Conservation (phyloP, 2,329 filamentous ascomycete species). For the Hysterium pulicare region DNA sequence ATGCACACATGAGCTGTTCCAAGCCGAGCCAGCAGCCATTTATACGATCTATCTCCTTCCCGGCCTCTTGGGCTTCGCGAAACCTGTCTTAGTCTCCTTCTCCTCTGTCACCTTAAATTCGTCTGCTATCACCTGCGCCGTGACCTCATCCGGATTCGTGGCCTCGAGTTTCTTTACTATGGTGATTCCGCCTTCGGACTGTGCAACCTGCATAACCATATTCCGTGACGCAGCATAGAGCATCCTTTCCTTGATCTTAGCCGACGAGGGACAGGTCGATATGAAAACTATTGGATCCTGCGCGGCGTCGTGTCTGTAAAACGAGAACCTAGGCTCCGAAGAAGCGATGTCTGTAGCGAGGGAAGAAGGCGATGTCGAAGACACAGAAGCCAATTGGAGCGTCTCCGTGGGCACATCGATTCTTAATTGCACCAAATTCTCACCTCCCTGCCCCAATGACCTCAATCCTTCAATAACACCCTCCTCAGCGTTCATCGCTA, state of each 20-base stretch:
- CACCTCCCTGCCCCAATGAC: constrained; percentile 51
- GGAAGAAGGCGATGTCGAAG: constrained; percentile 53
- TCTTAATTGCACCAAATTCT: constrained; percentile 64
- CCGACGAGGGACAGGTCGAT: constrained; percentile 71
- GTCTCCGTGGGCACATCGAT: constrained; percentile 69
- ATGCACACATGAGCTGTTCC: neutral
- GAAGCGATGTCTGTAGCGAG: constrained; percentile 61
- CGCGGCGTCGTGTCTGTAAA: constrained; percentile 67
- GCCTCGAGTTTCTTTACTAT: constrained; percentile 68
- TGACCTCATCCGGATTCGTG: constrained; percentile 66
- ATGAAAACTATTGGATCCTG: constrained; percentile 69
- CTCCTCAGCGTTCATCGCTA: constrained; percentile 56
- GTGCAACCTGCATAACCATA: constrained; percentile 62
- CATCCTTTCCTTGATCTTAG: constrained; percentile 81
- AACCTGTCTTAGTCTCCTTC: constrained; percentile 63
- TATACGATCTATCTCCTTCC: constrained; percentile 50
- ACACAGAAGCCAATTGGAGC: constrained; percentile 61
- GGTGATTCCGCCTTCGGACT: constrained; percentile 61
- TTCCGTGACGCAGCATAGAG: constrained; percentile 66
- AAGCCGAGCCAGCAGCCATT: neutral
- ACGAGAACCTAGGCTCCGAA: constrained; percentile 71
- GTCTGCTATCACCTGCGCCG: constrained; percentile 59
- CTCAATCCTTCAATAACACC: constrained; percentile 64
- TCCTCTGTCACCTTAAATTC: constrained; percentile 70
- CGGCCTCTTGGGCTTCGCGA: constrained; percentile 76